Percentiles rank a stretch among this genome's conserved stretches.
Conservation (phyloP, 345 rosid species). For the Euclidium syriacum region DNA sequence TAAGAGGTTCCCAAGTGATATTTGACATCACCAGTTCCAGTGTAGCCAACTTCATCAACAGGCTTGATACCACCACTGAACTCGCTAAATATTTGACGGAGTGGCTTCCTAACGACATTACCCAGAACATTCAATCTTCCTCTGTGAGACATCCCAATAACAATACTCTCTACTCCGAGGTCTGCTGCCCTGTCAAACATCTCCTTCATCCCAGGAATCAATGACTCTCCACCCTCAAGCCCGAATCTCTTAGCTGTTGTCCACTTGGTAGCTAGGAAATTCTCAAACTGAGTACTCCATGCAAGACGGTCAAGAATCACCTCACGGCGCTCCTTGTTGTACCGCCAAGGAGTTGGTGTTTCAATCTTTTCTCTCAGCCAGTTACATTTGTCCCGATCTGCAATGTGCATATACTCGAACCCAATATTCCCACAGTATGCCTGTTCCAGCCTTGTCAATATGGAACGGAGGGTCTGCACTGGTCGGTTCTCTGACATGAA, state of each 20-base stretch:
- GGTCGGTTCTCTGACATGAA: slow-evolving; percentile 85
- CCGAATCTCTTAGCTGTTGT: slow-evolving; percentile 84
- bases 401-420: slow-evolving; percentile 78
- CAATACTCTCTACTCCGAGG: slow-evolving; percentile 84
- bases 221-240: slow-evolving; percentile 82
- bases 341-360: slow-evolving; percentile 66
- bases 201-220: slow-evolving; percentile 90
- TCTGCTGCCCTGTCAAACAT: slow-evolving; percentile 83
- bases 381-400: slow-evolving; percentile 68
- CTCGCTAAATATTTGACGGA: slow-evolving; percentile 75
- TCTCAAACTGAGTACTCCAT: slow-evolving; percentile 85
- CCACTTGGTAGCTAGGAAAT: slow-evolving; percentile 85
- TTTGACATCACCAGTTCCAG: slow-evolving; percentile 87
- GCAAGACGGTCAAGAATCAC: slow-evolving; percentile 76
- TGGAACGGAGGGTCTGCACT: slow-evolving; percentile 75
- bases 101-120: slow-evolving; percentile 75
- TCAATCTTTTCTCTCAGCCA: slow-evolving; percentile 88
- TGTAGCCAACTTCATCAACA: slow-evolving; percentile 83
- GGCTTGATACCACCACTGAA: slow-evolving; percentile 82
- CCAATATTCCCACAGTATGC: slow-evolving; percentile 86
- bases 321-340: slow-evolving; percentile 64
- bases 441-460: slow-evolving; percentile 72
- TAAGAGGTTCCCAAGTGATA: slow-evolving; percentile 88
- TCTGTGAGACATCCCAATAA: slow-evolving; percentile 82
- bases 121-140: slow-evolving; percentile 79